Percentiles rank a stretch among this genome's conserved stretches.
Conservation (phyloP, 345 rosid genomes). For the Euclidium syriacum region DNA sequence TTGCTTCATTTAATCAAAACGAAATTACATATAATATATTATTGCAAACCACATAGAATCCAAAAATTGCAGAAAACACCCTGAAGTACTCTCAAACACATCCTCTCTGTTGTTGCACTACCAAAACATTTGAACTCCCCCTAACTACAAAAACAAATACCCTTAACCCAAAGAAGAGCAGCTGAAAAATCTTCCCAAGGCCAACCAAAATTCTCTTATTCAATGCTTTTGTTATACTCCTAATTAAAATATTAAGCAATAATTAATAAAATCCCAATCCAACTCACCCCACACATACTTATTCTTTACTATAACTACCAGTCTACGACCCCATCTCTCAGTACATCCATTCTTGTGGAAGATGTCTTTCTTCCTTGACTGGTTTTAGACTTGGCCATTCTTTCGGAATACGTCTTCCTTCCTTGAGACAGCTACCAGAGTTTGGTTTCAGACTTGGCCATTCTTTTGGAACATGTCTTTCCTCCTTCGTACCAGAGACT, state of each 20-base stretch:
- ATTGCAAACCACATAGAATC: slow-evolving; percentile 15
- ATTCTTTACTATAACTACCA: slow-evolving; percentile 19
- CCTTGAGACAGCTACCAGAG: slow-evolving; percentile 34
- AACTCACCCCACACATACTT: background rate
- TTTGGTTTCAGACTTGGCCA: too few relatives aligned
- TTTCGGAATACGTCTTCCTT: slow-evolving; percentile 26
- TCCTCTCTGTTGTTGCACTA: slow-evolving; percentile 1
- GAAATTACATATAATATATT: too few relatives aligned
- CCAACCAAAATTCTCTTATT: background rate
- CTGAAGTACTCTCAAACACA: slow-evolving; percentile 17
- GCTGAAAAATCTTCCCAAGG: slow-evolving; percentile 1
- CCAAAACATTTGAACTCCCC: background rate
- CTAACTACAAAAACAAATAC: slow-evolving; percentile 4
- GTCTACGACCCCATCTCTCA: slow-evolving; percentile 22
- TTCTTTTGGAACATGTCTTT: too few relatives aligned
- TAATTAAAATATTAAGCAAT: slow-evolving; percentile 1
- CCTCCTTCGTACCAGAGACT: too few relatives aligned
- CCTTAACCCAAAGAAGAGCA: slow-evolving; percentile 6
- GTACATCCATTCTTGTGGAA: slow-evolving; percentile 72
- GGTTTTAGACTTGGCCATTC: slow-evolving; percentile 23
- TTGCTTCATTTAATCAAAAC: too few relatives aligned
- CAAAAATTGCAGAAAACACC: slow-evolving; percentile 14
- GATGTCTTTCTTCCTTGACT: slow-evolving; percentile 35
- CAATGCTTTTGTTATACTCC: background rate
- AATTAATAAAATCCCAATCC: background rate